Conservation (phyloP, 306 rosid species). For the Quercus bicolor region DNA sequence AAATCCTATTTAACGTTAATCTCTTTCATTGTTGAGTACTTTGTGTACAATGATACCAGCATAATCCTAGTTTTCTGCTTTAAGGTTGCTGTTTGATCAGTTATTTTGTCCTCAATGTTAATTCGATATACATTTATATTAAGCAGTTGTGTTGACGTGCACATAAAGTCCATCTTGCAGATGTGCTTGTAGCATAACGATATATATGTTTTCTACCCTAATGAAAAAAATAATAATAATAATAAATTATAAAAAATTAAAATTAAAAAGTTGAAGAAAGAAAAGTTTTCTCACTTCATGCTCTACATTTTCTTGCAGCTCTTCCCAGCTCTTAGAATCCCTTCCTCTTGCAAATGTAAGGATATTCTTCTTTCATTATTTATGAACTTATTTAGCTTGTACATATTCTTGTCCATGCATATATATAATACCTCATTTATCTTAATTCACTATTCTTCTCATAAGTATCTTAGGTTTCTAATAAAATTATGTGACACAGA, state of each 20-base stretch:
- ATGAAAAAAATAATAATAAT: too few species aligned
- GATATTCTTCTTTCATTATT: slow-evolving; percentile 12
- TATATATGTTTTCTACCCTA: background rate
- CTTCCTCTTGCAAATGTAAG: slow-evolving; percentile 91
- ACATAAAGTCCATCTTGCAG: background rate
- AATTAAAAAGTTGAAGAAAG: background rate
- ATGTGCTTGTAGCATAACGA: background rate
- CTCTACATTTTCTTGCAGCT: slow-evolving; percentile 55
- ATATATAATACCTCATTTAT: slow-evolving; percentile 6
- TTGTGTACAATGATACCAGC: slow-evolving; percentile 9
- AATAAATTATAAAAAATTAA: too few species aligned
- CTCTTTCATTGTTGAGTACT: slow-evolving; percentile 21
- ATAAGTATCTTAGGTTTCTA: slow-evolving; percentile 5
- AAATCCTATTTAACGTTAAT: slow-evolving; percentile 13
- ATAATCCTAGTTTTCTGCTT: slow-evolving; percentile 6
- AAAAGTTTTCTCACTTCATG: slow-evolving; percentile 30
- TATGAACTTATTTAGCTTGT: slow-evolving; percentile 20
- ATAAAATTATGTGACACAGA: slow-evolving; percentile 47
- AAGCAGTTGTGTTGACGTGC: too few species aligned
- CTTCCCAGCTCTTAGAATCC: slow-evolving; percentile 88
- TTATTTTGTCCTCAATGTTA: too few species aligned
- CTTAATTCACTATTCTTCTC: background rate
- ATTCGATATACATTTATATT: too few species aligned
- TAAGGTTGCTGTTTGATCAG: too few species aligned
- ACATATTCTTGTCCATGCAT: background rate